Conservation (phyloP, 2,329 filamentous ascomycete genomes). For the Monosporascus cannonballus region DNA sequence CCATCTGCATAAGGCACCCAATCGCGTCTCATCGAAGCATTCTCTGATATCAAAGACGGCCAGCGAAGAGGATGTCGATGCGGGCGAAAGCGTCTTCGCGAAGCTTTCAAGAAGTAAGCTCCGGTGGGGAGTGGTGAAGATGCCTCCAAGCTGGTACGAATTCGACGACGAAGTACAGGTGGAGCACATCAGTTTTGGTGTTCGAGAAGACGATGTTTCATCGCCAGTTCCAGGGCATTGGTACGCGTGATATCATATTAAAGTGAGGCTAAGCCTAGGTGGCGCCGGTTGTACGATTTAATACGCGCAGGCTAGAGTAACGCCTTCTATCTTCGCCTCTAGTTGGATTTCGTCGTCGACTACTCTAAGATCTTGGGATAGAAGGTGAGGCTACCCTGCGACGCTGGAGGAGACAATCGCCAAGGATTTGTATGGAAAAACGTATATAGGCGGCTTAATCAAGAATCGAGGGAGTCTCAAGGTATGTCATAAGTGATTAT, state of each 20-base stretch:
- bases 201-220: conserved; percentile 10
- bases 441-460: no score
- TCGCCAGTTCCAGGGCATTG: conserved; percentile 7
- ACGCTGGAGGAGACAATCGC: no score
- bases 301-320: no score
- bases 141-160: conserved; percentile 13
- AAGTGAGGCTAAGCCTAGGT: no score
- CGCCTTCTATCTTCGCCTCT: no score
- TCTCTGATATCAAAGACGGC: not conserved
- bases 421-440: no score
- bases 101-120: conserved; percentile 12
- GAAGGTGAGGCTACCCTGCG: no score
- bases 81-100: conserved; percentile 1
- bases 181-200: conserved; percentile 15
- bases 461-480: no score
- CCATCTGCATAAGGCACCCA: not conserved
- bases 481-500: no score
- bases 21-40: conserved; percentile 1
- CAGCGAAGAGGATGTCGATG: conserved; percentile 1
- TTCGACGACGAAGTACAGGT: conserved; percentile 5
- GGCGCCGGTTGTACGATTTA: no score
- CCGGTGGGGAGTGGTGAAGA: conserved; percentile 16
- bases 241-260: conserved; percentile 9
- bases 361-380: no score
- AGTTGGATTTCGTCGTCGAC: no score